phyloP scores from a whole-genome alignment of 768 basidiomycete genomes.

The Hericium erinaceus region DNA sequence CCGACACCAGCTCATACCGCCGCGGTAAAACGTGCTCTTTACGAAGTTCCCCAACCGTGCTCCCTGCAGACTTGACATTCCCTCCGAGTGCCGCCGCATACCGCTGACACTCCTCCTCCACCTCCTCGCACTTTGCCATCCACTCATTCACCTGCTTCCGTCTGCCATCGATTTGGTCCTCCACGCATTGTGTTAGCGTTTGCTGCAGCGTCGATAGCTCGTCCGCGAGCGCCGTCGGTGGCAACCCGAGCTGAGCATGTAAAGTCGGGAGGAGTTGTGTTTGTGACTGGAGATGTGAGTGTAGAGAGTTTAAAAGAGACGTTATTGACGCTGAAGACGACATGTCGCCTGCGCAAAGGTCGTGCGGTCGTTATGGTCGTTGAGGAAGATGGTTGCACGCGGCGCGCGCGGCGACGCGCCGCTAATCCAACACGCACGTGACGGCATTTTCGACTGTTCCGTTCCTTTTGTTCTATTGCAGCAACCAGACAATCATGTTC shows the following conservation, averaged over 20 bases:
- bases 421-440: too few relatives aligned
- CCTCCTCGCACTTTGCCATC: conserved; percentile 49
- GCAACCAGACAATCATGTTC: too few relatives aligned
- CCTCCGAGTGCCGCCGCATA: conserved; percentile 66
- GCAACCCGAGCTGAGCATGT: conserved; percentile 78
- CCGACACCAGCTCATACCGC: conserved; percentile 57
- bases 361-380: too few relatives aligned
- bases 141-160: conserved; percentile 72
- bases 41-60: conserved; percentile 55
- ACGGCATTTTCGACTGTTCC: too few relatives aligned
- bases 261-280: conserved; percentile 75
- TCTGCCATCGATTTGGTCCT: conserved; percentile 58
- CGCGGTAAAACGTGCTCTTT: conserved; percentile 67
- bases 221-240: conserved; percentile 69
- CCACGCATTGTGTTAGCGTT: conserved; percentile 67
- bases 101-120: conserved; percentile 57
- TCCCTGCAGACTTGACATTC: conserved; percentile 57
- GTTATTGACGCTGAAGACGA: conserved; percentile 31
- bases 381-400: too few relatives aligned
- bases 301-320: conserved; percentile 65
- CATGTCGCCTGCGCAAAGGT: too few relatives aligned
- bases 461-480: too few relatives aligned
- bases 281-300: conserved; percentile 71
- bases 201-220: conserved; percentile 69
- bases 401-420: too few relatives aligned